A percentile compares a stretch with the other conserved stretches of the same genome.
These are phyloP conservation scores for Trypethelium eluteriae DNA, from an alignment of 495 filamentous ascomycete species.

Conservation along the genomic window DNA sequence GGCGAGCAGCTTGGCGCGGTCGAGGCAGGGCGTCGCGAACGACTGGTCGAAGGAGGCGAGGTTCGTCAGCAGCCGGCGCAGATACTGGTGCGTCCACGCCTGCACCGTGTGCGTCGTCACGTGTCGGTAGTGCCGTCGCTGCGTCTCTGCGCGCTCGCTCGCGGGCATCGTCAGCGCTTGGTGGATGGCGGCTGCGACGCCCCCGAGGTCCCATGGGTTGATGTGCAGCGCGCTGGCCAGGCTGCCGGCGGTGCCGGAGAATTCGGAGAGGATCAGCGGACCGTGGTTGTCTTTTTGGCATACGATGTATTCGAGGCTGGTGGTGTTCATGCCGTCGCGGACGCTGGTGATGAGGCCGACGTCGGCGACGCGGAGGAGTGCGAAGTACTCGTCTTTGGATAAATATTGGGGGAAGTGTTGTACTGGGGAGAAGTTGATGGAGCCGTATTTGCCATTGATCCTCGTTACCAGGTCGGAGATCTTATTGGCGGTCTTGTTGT, in stretches of 20 bases:
- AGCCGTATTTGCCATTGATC: constrained; percentile 85
- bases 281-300: constrained; percentile 78
- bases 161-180: constrained; percentile 65
- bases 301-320: constrained; percentile 84
- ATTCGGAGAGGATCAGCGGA: constrained; percentile 87
- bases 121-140: constrained; percentile 65
- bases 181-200: constrained; percentile 72
- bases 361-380: constrained; percentile 75
- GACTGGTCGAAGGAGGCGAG: constrained; percentile 65
- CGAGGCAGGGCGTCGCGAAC: constrained; percentile 71
- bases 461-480: constrained; percentile 80
- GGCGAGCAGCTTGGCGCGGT: constrained; percentile 58
- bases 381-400: constrained; percentile 79
- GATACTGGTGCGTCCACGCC: constrained; percentile 68
- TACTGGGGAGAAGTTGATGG: constrained; percentile 74
- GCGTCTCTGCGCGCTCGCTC: constrained; percentile 50
- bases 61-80: constrained; percentile 67
- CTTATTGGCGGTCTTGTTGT: constrained; percentile 69
- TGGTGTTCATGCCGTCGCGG: constrained; percentile 94
- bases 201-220: constrained; percentile 83
- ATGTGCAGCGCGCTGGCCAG: constrained; percentile 81
- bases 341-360: constrained; percentile 88
- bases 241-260: constrained; percentile 85
- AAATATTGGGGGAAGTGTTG: constrained; percentile 91
- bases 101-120: constrained; percentile 77